Evolutionary conservation across 2,329 filamentous ascomycete species (phyloP), one percentile per base, ranked within the genome.

Genomic region (Tympanopsis confertula): DNA sequence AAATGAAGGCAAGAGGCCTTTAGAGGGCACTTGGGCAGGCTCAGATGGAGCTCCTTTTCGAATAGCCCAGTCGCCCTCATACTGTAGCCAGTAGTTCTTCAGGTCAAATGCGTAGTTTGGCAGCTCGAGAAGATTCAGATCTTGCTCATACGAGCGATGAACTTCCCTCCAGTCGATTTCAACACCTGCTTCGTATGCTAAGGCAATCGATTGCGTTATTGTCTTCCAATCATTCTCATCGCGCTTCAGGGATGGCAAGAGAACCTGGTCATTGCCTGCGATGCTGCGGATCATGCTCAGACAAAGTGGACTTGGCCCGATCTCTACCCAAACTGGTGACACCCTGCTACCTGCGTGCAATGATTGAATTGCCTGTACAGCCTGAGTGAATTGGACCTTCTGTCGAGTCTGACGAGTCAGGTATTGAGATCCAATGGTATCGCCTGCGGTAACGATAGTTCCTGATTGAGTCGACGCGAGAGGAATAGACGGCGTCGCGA

Each of bases 21-120:
- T 28, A 19, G 28, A 18, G 2, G 38, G n/a, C 10, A 20, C 12
- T 13, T 14, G 22, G 4, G n/a, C 19, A 12, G 15, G 15, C 36
- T 13, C 12, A 29, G 13, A 42, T 26, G n/a, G 22, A 10, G 7
- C 35, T 4, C 35, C 37, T 20, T 41, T 45, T 19, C 41, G 30
- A 14, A 48, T 18, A 20, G 39, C 19, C 48, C 46, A 49, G 40
- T 51, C 42, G 32, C 47, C 41, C 33, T 37, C 38, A 32, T 53
- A 51, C 24, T 48, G 45, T 7, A 52, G 45, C 52, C 52, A 54
- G 39, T 50, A 52, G 29, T 52, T 44, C 38, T 53, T 47, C 5
- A 47, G 19, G 33, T 53, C 46, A 33, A 48, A 55, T 3, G 41
- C 41, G 28, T 55, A 54, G 1, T 36, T 40, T 1, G 49, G 48